Evolutionary conservation across 345 rosid genomes (phyloP).

Genomic region (Dimocarpus longan): DNA sequence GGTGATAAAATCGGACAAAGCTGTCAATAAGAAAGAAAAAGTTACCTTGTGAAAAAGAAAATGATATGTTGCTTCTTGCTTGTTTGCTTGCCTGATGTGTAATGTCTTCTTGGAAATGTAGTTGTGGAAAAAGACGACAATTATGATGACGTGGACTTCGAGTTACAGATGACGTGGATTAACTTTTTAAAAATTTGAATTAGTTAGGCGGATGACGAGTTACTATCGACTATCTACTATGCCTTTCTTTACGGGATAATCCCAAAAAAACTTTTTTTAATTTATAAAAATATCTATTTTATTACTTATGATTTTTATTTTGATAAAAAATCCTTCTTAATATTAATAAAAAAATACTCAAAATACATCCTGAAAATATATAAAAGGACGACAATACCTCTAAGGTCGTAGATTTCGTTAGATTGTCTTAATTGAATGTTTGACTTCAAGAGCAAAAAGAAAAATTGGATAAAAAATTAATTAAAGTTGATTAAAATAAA

Average conservation of each 20-base stretch:
- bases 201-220: slow-evolving; percentile 22
- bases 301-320: no score
- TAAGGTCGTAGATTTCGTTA: no score
- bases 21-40: neutral
- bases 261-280: no score
- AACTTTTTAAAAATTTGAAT: slow-evolving; percentile 12
- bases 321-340: no score
- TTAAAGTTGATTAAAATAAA: no score
- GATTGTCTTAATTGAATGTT: no score
- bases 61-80: neutral
- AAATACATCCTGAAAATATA: no score
- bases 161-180: slow-evolving; percentile 11
- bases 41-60: slow-evolving; percentile 9
- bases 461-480: no score
- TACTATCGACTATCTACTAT: neutral
- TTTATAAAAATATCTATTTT: no score
- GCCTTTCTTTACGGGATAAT: neutral
- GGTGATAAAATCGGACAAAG: neutral
- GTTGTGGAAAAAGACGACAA: neutral
- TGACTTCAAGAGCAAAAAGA: no score
- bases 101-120: slow-evolving; percentile 18
- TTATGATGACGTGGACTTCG: slow-evolving; percentile 21
- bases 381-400: no score
- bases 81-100: neutral
- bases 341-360: no score